Evolutionary conservation across 2,329 filamentous ascomycete species (phyloP), one percentile per base, ranked within the genome.

Genomic region (Sporothrix curviconia): DNA sequence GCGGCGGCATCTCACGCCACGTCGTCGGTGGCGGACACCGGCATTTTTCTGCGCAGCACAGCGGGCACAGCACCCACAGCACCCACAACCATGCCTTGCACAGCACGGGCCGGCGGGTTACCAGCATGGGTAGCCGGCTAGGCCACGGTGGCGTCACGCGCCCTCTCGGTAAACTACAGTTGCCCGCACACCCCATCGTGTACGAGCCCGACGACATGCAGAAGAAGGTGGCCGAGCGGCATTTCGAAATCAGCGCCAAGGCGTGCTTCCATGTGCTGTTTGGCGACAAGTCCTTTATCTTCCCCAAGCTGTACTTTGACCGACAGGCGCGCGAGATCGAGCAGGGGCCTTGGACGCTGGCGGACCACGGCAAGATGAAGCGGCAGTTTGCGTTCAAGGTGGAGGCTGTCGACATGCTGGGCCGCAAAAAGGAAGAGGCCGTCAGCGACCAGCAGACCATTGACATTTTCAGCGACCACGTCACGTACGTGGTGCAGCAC

Each of bases 221-320:
- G 54, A 79, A 82, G 62, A 80, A 87, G 63, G 86, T 86, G 7
- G 83, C 89, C 1, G 89, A 95, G 69, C 84, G 89, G 60, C 82
- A 90, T 63, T 96, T 95, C 69, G 88, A 95, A 63, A 86, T 97
- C 60, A 95, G 90, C 61, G 87, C 94, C 47, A 97, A 99, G 71
- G 90, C 90, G 0, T 84, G 96, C 58, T 99, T 97, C 70, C 92
- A 97, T 67, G 89, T 97, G 15, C 80, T 99, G 53, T 99, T 97
- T 71, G 94, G 94, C 37, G 94, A 99, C 71, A 95, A 92, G 73
- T 95, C 90, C 69, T 90, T 92, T 34, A 86, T 97, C 39, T 99
- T 96, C 73, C 90, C 94, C 65, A 85, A 92, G 66, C 78, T 97
- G 30, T 92, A 96, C 69, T 87, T 90, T 68, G 90, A 95, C 69